Base-by-base conservation (phyloP, 2,329 filamentous ascomycete genomes). In the Rutstroemia sp. region DNA sequence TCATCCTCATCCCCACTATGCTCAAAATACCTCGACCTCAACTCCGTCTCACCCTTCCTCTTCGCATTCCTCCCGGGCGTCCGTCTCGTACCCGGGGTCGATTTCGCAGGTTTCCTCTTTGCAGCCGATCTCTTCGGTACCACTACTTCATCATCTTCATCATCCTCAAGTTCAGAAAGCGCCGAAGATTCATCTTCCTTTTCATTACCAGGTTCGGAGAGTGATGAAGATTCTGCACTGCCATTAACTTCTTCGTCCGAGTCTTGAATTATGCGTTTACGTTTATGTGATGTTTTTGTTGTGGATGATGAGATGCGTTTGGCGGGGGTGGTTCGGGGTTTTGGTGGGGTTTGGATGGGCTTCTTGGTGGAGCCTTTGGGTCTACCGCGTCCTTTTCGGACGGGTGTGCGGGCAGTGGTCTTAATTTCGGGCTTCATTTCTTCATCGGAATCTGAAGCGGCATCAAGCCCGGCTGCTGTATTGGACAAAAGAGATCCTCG, bases 1-100 rank as follows among this genome's bases (percentile, higher is more conserved):
- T 30, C 27, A 44, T 63, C 58, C 18, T 65, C 59, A 44, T 65
- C 62, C 30, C 63, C 62, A 45, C 49, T 52, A 51, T 66, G 58
- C 53, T 67, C 61, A 57, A 69, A 69, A 60, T 67, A 69, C 53
- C 64, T 62, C 30, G 63, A 66, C 51, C 49, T 65, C 50, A 69
- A 57, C 14, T 58, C 64, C 23, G 62, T 64, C 52, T 62, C 60
- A 45, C 62, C 67, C 56, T 63, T 67, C 52, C 59, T 61, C 21
- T 65, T 59, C 9, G 66, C 64, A 25, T 52, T 61, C 41, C 67
- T 61, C 46, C 49, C 60, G 8, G 64, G 65, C 5, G 62, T 67
- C 50, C 64, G 65, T 19, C 62, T 58, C 16, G 57, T 46, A 39
- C 41, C 56, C 14, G 45, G 49, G 9, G 51, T 39, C 23, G 58